Conservation (phyloP, 306 rosid species). For the Malus fusca region DNA sequence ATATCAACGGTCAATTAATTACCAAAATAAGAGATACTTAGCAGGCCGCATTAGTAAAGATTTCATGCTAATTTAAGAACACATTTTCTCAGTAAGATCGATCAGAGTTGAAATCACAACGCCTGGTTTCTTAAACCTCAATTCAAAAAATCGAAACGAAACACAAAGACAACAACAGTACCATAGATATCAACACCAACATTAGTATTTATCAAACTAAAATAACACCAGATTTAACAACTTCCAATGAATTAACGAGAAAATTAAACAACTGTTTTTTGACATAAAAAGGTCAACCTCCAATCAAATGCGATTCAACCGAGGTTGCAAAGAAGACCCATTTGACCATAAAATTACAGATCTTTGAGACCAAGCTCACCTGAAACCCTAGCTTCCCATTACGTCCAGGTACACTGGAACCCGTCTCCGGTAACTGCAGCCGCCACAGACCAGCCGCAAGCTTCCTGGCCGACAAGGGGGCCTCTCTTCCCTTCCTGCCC, state of each 20-base stretch:
- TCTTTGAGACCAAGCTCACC: constrained; percentile 35
- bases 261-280: not conserved
- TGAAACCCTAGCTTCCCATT: constrained; percentile 43
- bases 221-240: constrained; percentile 29
- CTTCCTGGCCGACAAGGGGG: constrained; percentile 63
- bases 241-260: not conserved
- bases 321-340: constrained; percentile 17
- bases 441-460: constrained; percentile 86
- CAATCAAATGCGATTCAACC: constrained; percentile 1
- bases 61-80: not conserved
- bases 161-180: not conserved
- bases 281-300: constrained; percentile 7
- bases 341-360: constrained; percentile 17
- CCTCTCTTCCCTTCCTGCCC: constrained; percentile 27
- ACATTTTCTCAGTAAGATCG: not conserved
- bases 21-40: not conserved
- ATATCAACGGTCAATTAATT: not conserved
- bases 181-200: not conserved
- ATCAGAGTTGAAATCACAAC: not conserved
- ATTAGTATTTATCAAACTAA: constrained; percentile 11
- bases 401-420: constrained; percentile 17
- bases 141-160: not conserved
- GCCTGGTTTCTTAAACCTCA: not conserved
- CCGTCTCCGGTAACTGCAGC: constrained; percentile 58
- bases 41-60: not conserved